A percentile compares a stretch with the other conserved stretches of the same genome.
Conservation (phyloP, 2,329 filamentous ascomycete species). For the Herpotrichia juniperi region DNA sequence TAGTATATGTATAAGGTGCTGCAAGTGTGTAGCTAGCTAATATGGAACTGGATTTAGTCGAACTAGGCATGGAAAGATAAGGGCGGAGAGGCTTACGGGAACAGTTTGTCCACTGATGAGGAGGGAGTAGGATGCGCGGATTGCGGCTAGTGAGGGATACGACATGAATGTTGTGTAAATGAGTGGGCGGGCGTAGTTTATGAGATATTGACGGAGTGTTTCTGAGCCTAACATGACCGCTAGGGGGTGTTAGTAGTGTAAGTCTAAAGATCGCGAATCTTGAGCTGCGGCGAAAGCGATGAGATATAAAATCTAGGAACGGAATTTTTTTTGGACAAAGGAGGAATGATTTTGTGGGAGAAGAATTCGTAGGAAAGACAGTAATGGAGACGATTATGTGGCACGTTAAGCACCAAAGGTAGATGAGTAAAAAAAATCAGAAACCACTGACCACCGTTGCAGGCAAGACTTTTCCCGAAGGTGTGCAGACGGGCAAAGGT, state of each 20-base stretch:
- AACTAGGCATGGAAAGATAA: background rate
- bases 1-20: background rate
- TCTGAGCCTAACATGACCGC: conserved; percentile 40
- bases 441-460: conserved; percentile 67
- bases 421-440: background rate
- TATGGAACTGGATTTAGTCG: too few relatives aligned
- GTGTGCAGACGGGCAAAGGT: conserved; percentile 67
- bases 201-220: conserved; percentile 38
- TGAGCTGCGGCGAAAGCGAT: too few relatives aligned
- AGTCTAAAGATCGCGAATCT: too few relatives aligned
- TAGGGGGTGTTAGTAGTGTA: too few relatives aligned
- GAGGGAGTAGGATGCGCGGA: conserved; percentile 42
- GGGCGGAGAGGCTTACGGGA: conserved; percentile 7
- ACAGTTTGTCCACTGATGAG: conserved; percentile 27
- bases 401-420: background rate
- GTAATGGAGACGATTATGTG: too few relatives aligned
- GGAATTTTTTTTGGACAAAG: too few relatives aligned
- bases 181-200: conserved; percentile 48
- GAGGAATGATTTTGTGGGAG: background rate
- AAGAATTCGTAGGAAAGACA: background rate
- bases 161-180: conserved; percentile 52
- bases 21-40: background rate
- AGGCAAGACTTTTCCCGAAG: conserved; percentile 71
- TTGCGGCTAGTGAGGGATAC: conserved; percentile 49
- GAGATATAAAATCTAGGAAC: too few relatives aligned